phyloP scores from a whole-genome alignment of 2,329 filamentous ascomycete species.

The Nigrospora oryzae region DNA sequence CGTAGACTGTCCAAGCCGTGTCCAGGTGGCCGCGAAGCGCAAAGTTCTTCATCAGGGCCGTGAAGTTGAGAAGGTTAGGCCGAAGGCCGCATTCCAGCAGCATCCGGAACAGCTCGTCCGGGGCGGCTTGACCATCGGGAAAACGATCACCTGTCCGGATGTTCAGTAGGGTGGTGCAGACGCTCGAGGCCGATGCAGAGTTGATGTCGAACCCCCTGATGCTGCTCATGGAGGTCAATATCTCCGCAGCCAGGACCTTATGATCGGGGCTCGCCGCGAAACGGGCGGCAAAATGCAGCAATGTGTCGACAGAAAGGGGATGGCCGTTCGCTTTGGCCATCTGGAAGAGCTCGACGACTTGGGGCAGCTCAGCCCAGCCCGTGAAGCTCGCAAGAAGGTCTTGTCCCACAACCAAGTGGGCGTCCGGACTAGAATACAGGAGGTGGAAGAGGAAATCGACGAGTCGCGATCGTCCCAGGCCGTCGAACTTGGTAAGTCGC shows the following conservation, averaged over 20 bases:
- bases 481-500: background rate
- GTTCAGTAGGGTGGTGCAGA: slow-evolving; percentile 52
- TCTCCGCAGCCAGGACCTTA: slow-evolving; percentile 32
- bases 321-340: slow-evolving; percentile 11
- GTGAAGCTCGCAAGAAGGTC: slow-evolving; percentile 10
- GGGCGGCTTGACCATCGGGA: slow-evolving; percentile 33
- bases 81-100: slow-evolving; percentile 53
- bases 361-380: slow-evolving; percentile 2
- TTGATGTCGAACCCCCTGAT: slow-evolving; percentile 34
- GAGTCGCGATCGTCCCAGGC: slow-evolving; percentile 2
- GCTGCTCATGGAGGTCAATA: slow-evolving; percentile 28
- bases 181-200: slow-evolving; percentile 35
- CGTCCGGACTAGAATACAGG: slow-evolving; percentile 11
- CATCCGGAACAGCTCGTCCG: slow-evolving; percentile 42
- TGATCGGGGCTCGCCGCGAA: slow-evolving; percentile 29
- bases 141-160: slow-evolving; percentile 21
- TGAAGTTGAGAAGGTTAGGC: slow-evolving; percentile 56
- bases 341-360: slow-evolving; percentile 10
- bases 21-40: slow-evolving; percentile 54
- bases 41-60: slow-evolving; percentile 63
- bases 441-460: slow-evolving; percentile 11
- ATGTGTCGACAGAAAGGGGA: slow-evolving; percentile 26
- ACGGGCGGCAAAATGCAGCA: slow-evolving; percentile 36
- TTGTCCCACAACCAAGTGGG: slow-evolving; percentile 14
- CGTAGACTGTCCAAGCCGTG: slow-evolving; percentile 57